Evolutionary conservation across 352 stramenopile species (phyloP).

Genomic region (Blastocystis sp.): DNA sequence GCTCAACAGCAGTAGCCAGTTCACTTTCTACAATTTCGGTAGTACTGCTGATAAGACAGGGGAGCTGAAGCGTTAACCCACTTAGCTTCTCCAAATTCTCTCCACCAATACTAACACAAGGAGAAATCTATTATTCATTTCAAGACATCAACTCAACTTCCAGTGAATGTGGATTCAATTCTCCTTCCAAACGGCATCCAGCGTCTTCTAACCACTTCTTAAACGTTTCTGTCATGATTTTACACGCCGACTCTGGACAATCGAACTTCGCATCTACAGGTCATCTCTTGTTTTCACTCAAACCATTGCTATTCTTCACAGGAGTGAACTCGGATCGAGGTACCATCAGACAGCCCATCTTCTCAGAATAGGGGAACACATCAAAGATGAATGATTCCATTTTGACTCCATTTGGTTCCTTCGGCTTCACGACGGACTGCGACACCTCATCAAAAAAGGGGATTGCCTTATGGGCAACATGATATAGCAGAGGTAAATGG

Average conservation of each 20-base stretch:
- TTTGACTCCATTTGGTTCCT: slow-evolving; percentile 78
- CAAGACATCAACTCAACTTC: slow-evolving; percentile 72
- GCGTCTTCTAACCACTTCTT: slow-evolving; percentile 74
- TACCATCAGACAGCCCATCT: slow-evolving; percentile 78
- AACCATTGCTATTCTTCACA: slow-evolving; percentile 78
- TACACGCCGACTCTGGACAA: slow-evolving; percentile 76
- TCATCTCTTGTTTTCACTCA: neutral
- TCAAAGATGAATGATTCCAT: slow-evolving; percentile 84
- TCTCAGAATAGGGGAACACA: slow-evolving; percentile 78
- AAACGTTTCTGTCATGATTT: slow-evolving; percentile 75
- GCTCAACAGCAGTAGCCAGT: neutral
- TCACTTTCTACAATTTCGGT: neutral
- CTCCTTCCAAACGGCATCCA: slow-evolving; percentile 69
- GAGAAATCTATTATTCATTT: slow-evolving; percentile 76
- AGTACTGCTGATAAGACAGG: slow-evolving; percentile 17
- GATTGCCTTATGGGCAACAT: slow-evolving; percentile 82
- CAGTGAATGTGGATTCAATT: slow-evolving; percentile 71
- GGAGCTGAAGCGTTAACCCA: slow-evolving; percentile 12
- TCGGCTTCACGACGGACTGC: slow-evolving; percentile 75
- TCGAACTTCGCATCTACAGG: slow-evolving; percentile 71
- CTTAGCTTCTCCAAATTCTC: slow-evolving; percentile 73
- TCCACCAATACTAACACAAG: slow-evolving; percentile 77
- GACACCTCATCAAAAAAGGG: slow-evolving; percentile 74
- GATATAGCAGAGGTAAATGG: slow-evolving; percentile 69
- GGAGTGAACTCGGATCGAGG: slow-evolving; percentile 78